Evolutionary conservation across 805 yeast species (phyloP).

Genomic region (Yarrowia porcina): DNA sequence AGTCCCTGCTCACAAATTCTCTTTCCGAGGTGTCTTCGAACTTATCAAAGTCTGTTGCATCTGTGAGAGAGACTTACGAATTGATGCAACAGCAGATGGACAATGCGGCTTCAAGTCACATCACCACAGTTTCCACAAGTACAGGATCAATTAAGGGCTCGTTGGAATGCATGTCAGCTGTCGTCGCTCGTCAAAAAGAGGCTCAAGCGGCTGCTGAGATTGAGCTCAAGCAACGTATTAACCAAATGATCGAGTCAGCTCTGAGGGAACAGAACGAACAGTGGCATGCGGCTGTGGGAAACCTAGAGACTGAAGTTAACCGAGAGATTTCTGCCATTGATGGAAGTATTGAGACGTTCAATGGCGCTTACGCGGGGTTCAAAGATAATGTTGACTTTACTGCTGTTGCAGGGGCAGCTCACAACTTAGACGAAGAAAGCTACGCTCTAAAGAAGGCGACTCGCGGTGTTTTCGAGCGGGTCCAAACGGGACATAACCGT

Average conservation of each 20-base stretch:
- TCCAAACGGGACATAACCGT: background rate
- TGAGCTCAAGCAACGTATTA: constrained; percentile 9
- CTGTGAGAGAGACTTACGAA: background rate
- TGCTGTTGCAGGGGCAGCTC: background rate
- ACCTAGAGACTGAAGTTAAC: background rate
- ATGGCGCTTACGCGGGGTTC: background rate
- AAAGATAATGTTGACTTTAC: background rate
- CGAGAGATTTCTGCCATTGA: background rate
- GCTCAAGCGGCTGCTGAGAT: background rate
- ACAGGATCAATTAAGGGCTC: background rate
- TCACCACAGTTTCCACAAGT: background rate
- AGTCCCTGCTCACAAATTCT: background rate
- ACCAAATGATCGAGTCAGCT: constrained; percentile 1
- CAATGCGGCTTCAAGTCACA: background rate
- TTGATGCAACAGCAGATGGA: background rate
- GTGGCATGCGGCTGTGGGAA: constrained; percentile 1
- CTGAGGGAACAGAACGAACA: background rate
- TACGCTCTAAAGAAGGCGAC: background rate
- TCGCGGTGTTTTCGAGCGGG: background rate
- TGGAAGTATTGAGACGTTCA: background rate
- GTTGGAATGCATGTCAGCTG: background rate
- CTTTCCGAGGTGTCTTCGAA: background rate
- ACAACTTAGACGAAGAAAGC: background rate
- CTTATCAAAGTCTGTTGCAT: background rate
- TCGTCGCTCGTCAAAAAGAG: background rate